Evolutionary conservation across 345 rosid genomes (phyloP).

Genomic region (Zanthoxylum bungeanum): DNA sequence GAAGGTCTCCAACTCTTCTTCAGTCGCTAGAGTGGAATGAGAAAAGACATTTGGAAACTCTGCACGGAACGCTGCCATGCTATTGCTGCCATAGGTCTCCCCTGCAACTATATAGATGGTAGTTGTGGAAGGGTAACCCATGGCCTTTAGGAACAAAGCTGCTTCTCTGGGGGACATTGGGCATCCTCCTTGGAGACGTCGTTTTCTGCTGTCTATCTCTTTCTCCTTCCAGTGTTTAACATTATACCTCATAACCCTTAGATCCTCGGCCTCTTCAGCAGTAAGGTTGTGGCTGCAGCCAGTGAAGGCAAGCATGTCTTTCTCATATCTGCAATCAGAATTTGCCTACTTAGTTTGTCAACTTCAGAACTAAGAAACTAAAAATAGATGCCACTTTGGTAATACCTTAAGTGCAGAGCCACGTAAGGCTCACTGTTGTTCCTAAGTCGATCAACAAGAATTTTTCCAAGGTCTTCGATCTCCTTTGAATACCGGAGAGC

Average conservation of each 20-base stretch:
- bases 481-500: constrained; percentile 69
- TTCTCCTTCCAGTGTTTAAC: constrained; percentile 97
- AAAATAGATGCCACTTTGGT: background rate
- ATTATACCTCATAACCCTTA: constrained; percentile 67
- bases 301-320: constrained; percentile 98
- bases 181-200: constrained; percentile 82
- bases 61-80: constrained; percentile 67
- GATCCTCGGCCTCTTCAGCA: constrained; percentile 66
- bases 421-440: constrained; percentile 65
- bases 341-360: background rate
- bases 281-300: constrained; percentile 97
- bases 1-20: constrained; percentile 78
- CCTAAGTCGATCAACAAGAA: constrained; percentile 65
- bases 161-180: constrained; percentile 99
- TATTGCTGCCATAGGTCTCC: constrained; percentile 68
- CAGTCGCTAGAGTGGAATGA: constrained; percentile 77
- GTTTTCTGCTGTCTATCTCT: constrained; percentile 72
- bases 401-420: constrained; percentile 88
- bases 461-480: constrained; percentile 68
- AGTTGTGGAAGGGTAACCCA: constrained; percentile 94
- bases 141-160: constrained; percentile 82
- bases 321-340: constrained; percentile 73
- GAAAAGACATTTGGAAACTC: constrained; percentile 86
- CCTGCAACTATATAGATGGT: constrained; percentile 93
- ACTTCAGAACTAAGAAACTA: background rate